Conservation (phyloP, 352 stramenopile species). For the Globisporangium mamillatum region DNA sequence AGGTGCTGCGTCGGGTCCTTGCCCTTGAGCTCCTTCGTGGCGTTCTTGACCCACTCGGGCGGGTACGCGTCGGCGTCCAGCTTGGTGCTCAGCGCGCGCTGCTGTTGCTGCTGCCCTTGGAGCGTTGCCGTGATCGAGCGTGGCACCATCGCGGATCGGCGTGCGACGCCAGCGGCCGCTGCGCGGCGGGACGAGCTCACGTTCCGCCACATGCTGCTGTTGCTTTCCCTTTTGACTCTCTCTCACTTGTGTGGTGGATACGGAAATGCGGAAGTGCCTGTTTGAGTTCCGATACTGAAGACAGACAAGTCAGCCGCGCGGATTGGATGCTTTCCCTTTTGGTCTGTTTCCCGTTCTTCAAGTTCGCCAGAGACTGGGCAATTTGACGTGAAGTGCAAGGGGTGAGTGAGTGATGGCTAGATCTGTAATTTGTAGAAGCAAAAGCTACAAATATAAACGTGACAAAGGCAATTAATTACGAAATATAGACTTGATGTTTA, state of each 20-base stretch:
- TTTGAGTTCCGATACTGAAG: background rate
- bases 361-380: slow-evolving; percentile 4
- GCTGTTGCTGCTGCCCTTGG: background rate
- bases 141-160: background rate
- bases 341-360: slow-evolving; percentile 2
- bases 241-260: background rate
- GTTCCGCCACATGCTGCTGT: slow-evolving; percentile 6
- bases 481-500: background rate
- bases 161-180: slow-evolving; percentile 1
- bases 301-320: background rate
- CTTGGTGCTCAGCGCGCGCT: slow-evolving; percentile 33
- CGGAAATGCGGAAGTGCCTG: background rate
- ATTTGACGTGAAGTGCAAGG: background rate
- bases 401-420: background rate
- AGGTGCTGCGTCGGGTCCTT: slow-evolving; percentile 69
- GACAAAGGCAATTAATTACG: background rate
- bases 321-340: background rate
- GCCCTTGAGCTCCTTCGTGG: slow-evolving; percentile 84
- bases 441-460: background rate
- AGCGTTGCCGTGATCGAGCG: background rate
- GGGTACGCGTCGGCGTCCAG: slow-evolving; percentile 36
- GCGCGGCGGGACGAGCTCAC: slow-evolving; percentile 10
- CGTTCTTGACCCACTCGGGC: slow-evolving; percentile 48
- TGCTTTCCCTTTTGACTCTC: background rate
- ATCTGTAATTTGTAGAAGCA: background rate